Percentiles rank a stretch among this genome's conserved stretches.
Evolutionary conservation across 1,284 basidiomycete species (phyloP).

Genomic region (Sphaerobolus stellatus): DNA sequence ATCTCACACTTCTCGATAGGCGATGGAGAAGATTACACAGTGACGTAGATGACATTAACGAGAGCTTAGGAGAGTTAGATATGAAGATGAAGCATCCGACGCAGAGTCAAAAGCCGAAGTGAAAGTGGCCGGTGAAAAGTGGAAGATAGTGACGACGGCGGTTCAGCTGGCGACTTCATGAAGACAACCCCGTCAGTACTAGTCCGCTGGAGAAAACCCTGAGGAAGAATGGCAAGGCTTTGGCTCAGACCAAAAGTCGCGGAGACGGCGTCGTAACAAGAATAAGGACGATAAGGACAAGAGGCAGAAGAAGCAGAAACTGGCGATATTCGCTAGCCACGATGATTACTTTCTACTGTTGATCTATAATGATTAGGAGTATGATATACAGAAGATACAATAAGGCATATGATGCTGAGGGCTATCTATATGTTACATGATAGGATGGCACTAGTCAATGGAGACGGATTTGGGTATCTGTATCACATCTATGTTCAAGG

Average conservation of each 20-base stretch:
- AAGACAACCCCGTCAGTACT: conserved; percentile 30
- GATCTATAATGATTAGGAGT: conserved; percentile 83
- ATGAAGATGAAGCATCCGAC: conserved; percentile 28
- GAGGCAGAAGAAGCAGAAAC: conserved; percentile 69
- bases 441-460: too few species aligned
- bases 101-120: conserved; percentile 31
- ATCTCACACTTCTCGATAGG: conserved; percentile 44
- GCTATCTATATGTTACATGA: too few species aligned
- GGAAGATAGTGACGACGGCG: conserved; percentile 56
- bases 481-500: too few species aligned
- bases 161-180: conserved; percentile 37
- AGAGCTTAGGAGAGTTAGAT: conserved; percentile 39
- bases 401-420: too few species aligned
- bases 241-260: conserved; percentile 48
- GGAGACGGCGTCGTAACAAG: conserved; percentile 41
- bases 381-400: conserved; percentile 63
- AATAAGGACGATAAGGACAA: conserved; percentile 52
- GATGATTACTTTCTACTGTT: conserved; percentile 94
- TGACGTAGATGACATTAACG: conserved; percentile 41
- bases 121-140: conserved; percentile 53
- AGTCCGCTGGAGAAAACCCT: conserved; percentile 29
- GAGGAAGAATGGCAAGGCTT: conserved; percentile 60
- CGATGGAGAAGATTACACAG: conserved; percentile 82
- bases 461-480: too few species aligned
- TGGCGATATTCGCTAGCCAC: conserved; percentile 91